Evolutionary conservation across 495 filamentous ascomycete genomes (phyloP).

Genomic region (Peziza echinospora): DNA sequence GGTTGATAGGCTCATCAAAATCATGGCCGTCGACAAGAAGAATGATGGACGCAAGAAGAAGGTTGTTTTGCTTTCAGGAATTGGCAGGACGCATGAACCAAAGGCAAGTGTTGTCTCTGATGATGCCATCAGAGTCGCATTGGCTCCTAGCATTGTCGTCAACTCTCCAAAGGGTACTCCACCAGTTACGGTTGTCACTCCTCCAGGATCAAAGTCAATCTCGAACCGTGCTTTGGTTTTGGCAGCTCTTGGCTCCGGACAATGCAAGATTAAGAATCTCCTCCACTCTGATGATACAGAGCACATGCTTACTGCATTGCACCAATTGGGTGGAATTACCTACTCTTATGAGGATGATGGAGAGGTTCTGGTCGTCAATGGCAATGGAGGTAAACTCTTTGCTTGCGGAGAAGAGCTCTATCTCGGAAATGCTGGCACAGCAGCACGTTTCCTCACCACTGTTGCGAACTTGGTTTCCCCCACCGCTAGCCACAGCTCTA

Average conservation of each 20-base stretch:
- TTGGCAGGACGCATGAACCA: conserved; percentile 69
- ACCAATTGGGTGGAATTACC: conserved; percentile 62
- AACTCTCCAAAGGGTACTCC: conserved; percentile 19
- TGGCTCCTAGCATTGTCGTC: conserved; percentile 61
- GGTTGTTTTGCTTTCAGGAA: conserved; percentile 79
- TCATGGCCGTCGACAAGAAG: conserved; percentile 98
- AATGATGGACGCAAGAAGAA: conserved; percentile 92
- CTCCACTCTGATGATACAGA: conserved; percentile 94
- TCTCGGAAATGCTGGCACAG: conserved; percentile 90
- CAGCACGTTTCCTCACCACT: conserved; percentile 83
- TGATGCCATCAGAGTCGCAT: conserved; percentile 57
- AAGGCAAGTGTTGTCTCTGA: conserved; percentile 78
- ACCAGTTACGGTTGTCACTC: conserved; percentile 43
- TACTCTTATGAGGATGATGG: conserved; percentile 91
- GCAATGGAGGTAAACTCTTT: conserved; percentile 64
- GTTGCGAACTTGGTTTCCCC: conserved; percentile 67
- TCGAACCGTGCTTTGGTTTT: conserved; percentile 88
- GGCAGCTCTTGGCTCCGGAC: conserved; percentile 72
- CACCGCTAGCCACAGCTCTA: conserved; percentile 34
- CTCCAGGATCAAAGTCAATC: conserved; percentile 93
- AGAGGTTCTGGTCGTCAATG: conserved; percentile 68
- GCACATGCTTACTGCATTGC: conserved; percentile 81
- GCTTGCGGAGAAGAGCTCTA: conserved; percentile 62
- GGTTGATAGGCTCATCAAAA: conserved; percentile 66
- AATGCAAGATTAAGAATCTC: conserved; percentile 72